These are phyloP conservation scores for Datisca glomerata DNA, from an alignment of 306 rosid species.

Conservation along the genomic window DNA sequence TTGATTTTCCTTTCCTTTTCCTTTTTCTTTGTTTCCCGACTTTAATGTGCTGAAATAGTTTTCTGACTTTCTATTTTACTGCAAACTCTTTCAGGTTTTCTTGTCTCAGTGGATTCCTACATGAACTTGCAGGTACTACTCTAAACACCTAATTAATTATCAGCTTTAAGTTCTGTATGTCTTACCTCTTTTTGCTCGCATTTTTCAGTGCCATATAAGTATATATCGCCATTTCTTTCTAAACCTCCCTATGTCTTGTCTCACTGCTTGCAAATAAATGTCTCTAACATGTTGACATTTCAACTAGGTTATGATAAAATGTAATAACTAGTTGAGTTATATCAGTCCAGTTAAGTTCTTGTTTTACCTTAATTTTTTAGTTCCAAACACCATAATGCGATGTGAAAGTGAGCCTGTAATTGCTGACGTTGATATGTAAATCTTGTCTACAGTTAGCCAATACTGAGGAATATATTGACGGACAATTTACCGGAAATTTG, in stretches of 20 bases:
- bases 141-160: background rate
- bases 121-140: constrained; percentile 47
- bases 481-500: constrained; percentile 38
- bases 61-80: background rate
- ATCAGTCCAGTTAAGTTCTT: too few species aligned
- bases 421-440: background rate
- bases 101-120: constrained; percentile 41
- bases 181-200: background rate
- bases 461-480: constrained; percentile 44
- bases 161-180: too few species aligned
- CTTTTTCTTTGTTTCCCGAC: background rate
- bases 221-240: background rate
- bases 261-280: background rate
- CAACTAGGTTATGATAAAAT: too few species aligned
- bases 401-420: too few species aligned
- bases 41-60: background rate
- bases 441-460: constrained; percentile 30
- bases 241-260: background rate
- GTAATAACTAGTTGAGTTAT: too few species aligned
- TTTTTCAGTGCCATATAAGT: background rate
- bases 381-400: too few species aligned
- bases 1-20: background rate
- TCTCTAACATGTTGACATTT: background rate
- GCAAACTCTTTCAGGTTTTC: constrained; percentile 24
- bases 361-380: too few species aligned